These are phyloP conservation scores for Cylindricascospora bacillispora DNA, from an alignment of 1,139 yeast species.

Conservation along the genomic window DNA sequence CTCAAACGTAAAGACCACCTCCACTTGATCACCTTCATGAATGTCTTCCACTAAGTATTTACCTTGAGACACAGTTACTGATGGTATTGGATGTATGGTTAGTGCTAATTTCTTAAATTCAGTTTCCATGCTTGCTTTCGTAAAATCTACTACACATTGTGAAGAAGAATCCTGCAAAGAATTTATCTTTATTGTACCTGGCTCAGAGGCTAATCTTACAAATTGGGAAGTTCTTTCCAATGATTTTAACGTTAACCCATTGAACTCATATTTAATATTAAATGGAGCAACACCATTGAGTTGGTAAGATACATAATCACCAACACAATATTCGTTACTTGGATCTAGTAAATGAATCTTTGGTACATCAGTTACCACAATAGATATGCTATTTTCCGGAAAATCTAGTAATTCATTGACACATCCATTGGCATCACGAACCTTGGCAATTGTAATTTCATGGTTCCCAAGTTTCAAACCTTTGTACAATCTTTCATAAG, in stretches of 20 bases:
- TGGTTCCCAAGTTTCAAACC: conserved; percentile 44
- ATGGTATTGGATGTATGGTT: conserved; percentile 67
- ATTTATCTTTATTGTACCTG: conserved; percentile 60
- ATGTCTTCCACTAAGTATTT: conserved; percentile 64
- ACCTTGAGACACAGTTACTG: conserved; percentile 80
- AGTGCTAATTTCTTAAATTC: conserved; percentile 36
- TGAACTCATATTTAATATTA: conserved; percentile 59
- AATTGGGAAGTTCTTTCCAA: conserved; percentile 42
- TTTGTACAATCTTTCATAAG: conserved; percentile 30
- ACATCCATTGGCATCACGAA: conserved; percentile 68
- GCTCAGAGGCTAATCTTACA: conserved; percentile 63
- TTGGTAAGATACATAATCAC: conserved; percentile 72
- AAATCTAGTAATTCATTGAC: conserved; percentile 29
- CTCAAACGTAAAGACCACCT: conserved; percentile 49
- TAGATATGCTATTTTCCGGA: conserved; percentile 27
- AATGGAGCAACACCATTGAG: conserved; percentile 75
- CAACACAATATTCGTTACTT: conserved; percentile 62
- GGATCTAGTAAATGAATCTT: conserved; percentile 37
- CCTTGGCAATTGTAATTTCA: conserved; percentile 40
- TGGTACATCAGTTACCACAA: conserved; percentile 69
- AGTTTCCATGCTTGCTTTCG: conserved; percentile 27
- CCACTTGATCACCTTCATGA: conserved; percentile 82
- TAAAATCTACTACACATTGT: conserved; percentile 55
- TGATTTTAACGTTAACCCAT: conserved; percentile 47
- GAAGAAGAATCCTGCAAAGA: conserved; percentile 69